A percentile compares a stretch with the other conserved stretches of the same genome.
Evolutionary conservation across 2,329 filamentous ascomycete species (phyloP).

Genomic region (Monilinia fructigena): DNA sequence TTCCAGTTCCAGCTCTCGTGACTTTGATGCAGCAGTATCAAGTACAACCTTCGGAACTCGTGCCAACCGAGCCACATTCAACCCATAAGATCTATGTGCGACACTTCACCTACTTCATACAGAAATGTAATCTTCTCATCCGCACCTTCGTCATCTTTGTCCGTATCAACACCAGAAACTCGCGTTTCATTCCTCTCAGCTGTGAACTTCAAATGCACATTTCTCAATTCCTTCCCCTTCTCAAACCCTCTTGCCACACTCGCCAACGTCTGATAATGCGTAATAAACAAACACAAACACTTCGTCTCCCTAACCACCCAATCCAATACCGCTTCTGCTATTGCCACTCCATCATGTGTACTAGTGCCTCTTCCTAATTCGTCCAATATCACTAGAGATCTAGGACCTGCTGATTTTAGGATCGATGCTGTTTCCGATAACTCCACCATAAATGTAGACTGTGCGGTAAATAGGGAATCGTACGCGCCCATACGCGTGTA

Average conservation of each 20-base stretch:
- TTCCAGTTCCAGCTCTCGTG: constrained; percentile 73
- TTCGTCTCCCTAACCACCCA: constrained; percentile 73
- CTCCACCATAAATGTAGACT: constrained; percentile 98
- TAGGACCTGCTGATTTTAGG: constrained; percentile 80
- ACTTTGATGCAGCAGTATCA: constrained; percentile 77
- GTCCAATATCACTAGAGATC: constrained; percentile 86
- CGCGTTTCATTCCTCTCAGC: constrained; percentile 34
- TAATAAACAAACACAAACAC: constrained; percentile 91
- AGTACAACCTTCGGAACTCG: constrained; percentile 75
- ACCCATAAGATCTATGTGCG: constrained; percentile 87
- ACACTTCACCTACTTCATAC: constrained; percentile 87
- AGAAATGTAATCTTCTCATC: constrained; percentile 88
- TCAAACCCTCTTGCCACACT: constrained; percentile 67
- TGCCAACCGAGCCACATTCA: constrained; percentile 89
- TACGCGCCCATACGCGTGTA: constrained; percentile 93
- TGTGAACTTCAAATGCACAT: constrained; percentile 93
- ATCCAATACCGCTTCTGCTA: constrained; percentile 86
- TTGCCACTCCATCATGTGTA: constrained; percentile 94
- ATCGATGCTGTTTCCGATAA: constrained; percentile 90
- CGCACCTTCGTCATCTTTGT: constrained; percentile 41
- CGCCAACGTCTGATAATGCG: constrained; percentile 88
- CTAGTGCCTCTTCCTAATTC: constrained; percentile 91
- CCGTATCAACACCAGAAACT: constrained; percentile 47
- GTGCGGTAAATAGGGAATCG: constrained; percentile 92
- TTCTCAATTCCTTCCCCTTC: constrained; percentile 62